Evolutionary conservation across 441 rosid genomes (phyloP).

Genomic region (Manihot esculenta): DNA sequence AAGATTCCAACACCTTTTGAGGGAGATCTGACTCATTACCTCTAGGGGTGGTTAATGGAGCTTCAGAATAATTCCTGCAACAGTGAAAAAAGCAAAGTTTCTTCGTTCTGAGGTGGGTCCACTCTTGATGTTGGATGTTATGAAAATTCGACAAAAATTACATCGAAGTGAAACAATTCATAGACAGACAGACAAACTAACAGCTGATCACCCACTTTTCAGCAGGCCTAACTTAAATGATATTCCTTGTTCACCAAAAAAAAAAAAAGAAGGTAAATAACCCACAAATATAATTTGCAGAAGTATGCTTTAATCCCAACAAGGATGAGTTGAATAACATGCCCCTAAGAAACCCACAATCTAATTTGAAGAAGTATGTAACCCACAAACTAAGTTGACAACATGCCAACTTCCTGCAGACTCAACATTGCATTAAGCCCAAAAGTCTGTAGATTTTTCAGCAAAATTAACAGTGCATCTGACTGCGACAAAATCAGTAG

Average conservation of each 20-base stretch:
- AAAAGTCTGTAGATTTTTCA: neutral
- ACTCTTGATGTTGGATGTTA: neutral
- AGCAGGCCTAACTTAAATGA: neutral
- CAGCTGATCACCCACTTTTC: neutral
- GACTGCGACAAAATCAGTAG: neutral
- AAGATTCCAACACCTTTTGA: constrained; percentile 79
- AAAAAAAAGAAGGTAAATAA: neutral
- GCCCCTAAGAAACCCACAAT: no score
- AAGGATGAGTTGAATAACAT: neutral
- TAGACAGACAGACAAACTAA: neutral
- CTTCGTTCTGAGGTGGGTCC: neutral
- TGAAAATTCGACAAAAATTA: neutral
- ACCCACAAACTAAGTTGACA: no score
- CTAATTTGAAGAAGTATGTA: no score
- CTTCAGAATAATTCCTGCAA: constrained; percentile 55
- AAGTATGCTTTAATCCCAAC: neutral
- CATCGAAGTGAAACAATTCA: neutral
- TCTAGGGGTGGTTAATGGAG: constrained; percentile 40
- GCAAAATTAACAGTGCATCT: neutral
- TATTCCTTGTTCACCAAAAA: neutral
- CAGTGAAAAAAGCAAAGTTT: constrained; percentile 17
- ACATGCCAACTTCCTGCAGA: no score
- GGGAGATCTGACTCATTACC: constrained; percentile 49
- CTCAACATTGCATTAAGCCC: no score
- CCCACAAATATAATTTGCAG: neutral